Conservation (phyloP, 139 green algal genomes). For the Yamagishiella unicocca region DNA sequence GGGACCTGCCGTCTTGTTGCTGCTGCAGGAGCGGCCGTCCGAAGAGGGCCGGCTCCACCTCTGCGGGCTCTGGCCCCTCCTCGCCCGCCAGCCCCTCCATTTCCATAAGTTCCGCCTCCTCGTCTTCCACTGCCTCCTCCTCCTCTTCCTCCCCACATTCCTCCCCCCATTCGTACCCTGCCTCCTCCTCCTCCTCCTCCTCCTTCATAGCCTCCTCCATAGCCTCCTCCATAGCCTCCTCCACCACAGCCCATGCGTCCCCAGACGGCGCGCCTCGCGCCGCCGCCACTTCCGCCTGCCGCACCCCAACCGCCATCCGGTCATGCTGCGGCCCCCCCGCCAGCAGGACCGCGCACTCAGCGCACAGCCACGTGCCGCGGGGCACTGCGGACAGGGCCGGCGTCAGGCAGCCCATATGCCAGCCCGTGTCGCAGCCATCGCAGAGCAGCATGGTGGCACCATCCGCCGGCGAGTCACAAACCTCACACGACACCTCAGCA, state of each 20-base stretch:
- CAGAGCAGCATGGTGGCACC: not conserved
- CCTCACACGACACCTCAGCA: not conserved
- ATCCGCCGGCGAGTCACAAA: not conserved
- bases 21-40: no score
- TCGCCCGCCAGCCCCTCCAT: no score
- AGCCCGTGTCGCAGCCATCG: slow-evolving; percentile 14
- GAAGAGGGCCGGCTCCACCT: no score
- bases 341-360: not conserved
- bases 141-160: not conserved
- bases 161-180: not conserved
- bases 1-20: no score
- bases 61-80: no score
- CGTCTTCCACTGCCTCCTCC: no score
- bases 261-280: no score
- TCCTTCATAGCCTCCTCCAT: not conserved
- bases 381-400: not conserved
- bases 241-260: not conserved
- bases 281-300: not conserved
- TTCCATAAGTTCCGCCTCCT: no score
- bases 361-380: not conserved
- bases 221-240: not conserved
- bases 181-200: not conserved
- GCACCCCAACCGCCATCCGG: not conserved
- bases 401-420: slow-evolving; percentile 11
- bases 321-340: not conserved